Conservation (phyloP, 2,329 filamentous ascomycete genomes). For the Penicillium griseofulvum region DNA sequence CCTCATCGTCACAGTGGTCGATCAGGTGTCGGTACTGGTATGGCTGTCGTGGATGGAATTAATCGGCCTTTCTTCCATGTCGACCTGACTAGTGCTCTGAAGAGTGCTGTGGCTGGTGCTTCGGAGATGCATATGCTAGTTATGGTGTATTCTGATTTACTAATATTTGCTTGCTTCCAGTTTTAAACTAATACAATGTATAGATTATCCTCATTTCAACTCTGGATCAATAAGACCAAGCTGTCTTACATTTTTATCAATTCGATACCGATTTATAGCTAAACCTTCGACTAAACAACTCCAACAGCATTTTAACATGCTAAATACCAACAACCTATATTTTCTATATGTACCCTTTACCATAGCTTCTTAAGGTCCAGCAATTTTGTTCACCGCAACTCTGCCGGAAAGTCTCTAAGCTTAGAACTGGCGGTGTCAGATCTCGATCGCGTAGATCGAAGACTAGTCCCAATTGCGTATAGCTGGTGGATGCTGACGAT, state of each 20-base stretch:
- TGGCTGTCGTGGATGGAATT: constrained; percentile 70
- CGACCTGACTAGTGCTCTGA: constrained; percentile 79
- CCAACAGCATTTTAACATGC: background rate
- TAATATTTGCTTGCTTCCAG: background rate
- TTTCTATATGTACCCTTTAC: too few relatives aligned
- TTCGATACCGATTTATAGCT: background rate
- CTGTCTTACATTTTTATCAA: background rate
- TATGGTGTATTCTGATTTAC: background rate
- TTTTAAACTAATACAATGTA: background rate
- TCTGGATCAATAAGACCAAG: background rate
- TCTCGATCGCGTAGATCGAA: background rate
- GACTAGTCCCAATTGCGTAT: constrained; percentile 2
- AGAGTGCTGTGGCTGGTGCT: constrained; percentile 71
- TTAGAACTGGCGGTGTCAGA: constrained; percentile 4
- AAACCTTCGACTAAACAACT: background rate
- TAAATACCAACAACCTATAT: background rate
- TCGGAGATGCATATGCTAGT: background rate
- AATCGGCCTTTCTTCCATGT: constrained; percentile 87
- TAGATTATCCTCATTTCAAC: background rate
- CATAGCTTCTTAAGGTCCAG: too few relatives aligned
- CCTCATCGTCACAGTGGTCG: background rate
- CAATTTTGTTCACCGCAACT: background rate
- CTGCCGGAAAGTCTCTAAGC: background rate
- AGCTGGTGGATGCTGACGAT: constrained; percentile 3
- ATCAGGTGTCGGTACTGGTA: constrained; percentile 57